Evolutionary conservation across 345 rosid species (phyloP).

Genomic region (Acer saccharum): DNA sequence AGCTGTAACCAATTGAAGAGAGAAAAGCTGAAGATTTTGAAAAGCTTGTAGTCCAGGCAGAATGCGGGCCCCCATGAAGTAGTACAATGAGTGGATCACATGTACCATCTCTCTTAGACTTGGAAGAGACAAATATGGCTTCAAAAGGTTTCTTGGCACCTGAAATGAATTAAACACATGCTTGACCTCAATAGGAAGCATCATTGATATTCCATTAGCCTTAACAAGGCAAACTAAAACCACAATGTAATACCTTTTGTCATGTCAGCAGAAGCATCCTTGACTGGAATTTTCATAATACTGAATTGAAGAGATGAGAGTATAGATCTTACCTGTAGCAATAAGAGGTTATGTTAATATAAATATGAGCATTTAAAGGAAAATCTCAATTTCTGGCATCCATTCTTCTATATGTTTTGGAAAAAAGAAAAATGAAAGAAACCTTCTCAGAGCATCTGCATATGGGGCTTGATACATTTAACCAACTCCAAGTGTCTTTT

Average conservation of each 20-base stretch:
- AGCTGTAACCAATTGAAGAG: slow-evolving; percentile 75
- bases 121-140: slow-evolving; percentile 79
- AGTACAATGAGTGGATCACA: slow-evolving; percentile 70
- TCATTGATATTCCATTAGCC: not conserved
- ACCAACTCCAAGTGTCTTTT: slow-evolving; percentile 69
- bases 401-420: not conserved
- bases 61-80: slow-evolving; percentile 96
- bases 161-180: slow-evolving; percentile 29
- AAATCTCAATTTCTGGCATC: slow-evolving; percentile 6
- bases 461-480: slow-evolving; percentile 58
- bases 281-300: slow-evolving; percentile 69
- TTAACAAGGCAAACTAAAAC: slow-evolving; percentile 15
- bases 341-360: not conserved
- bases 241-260: slow-evolving; percentile 50
- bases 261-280: slow-evolving; percentile 50
- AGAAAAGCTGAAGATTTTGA: slow-evolving; percentile 71
- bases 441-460: slow-evolving; percentile 70
- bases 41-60: slow-evolving; percentile 61
- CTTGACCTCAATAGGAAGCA: not conserved
- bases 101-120: slow-evolving; percentile 36
- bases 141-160: slow-evolving; percentile 81
- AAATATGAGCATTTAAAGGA: slow-evolving; percentile 15
- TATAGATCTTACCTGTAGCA: slow-evolving; percentile 53
- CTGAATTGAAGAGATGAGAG: slow-evolving; percentile 63
- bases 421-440: slow-evolving; percentile 1